Evolutionary conservation across 495 filamentous ascomycete genomes (phyloP), one percentile per base, ranked within the genome.

Genomic region (Hypoxylon crocopeplum): DNA sequence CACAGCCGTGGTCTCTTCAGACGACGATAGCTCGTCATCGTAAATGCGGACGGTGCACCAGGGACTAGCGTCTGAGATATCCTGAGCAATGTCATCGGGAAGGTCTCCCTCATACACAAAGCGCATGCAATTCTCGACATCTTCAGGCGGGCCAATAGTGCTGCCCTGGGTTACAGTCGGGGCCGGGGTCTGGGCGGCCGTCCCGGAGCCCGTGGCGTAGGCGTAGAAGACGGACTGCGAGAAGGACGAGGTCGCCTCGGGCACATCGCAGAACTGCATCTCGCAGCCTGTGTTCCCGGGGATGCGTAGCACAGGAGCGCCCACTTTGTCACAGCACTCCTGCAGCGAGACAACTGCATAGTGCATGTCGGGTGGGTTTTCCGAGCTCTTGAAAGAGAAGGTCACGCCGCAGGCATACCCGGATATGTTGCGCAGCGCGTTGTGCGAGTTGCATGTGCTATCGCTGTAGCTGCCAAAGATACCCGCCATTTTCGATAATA

Each of bases 231-330:
- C 57, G 15, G 56, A 46, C 5, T 34, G 7, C 1, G 51, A 40
- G 40, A 38, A 51, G 10, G 56, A 55, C 0, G 62, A 51, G 7
- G 63, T 56, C 29, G 44, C 45, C 1, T 24, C 33, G 39, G 59
- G 53, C 3, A 59, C 34, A 1, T 42, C 15, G 46, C 64, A 67
- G 50, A 59, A 67, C 20, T 67, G 64, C 5, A 67, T 67, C 54
- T 67, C 64, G 58, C 64, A 67, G 17, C 54, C 64, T 32, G 55
- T 67, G 40, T 67, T 67, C 8, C 59, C 64, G 1, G 64, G 64
- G 32, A 67, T 64, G 32, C 64, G 64, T 34, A 59, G 22, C n/a
- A 67, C 39, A n/a, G 59, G 45, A 5, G 40, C 34, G 36, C 50
- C 21, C n/a, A 48, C 49, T 38, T 42, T 50, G 46, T 41, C 59